Evolutionary conservation across 2,329 filamentous ascomycete species (phyloP), one percentile per base, ranked within the genome.

Genomic region (Claviceps africana): DNA sequence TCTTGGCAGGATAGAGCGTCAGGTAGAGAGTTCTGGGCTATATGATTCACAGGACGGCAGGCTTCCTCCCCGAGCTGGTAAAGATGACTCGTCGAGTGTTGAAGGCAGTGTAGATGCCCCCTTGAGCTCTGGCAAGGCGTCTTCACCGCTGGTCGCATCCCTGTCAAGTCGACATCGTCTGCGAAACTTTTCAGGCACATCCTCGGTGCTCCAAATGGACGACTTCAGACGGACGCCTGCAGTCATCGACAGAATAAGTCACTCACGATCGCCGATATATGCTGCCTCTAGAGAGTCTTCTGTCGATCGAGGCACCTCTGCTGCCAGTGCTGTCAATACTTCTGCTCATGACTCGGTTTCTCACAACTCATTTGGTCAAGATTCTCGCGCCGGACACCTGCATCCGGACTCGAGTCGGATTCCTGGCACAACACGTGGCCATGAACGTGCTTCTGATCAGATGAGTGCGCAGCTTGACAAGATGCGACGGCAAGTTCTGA

Each of bases 401-500:
- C 66, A 68, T 48, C 72, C 74, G 1, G 70, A 75, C 21, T 63
- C 70, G 51, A 65, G 72, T 58, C 67, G 73, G 48, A 81, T 81
- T 48, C 76, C 78, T 0, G 78, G 77, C 0, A 81, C 78, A 1
- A 76, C 74, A 15, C 69, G 70, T 10, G 76, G 75, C 52, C 61
- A 62, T 35, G 78, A 81, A 58, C 76, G 76, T 2, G 76, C 74
- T 5, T 75, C 77, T 2, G 79, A 80, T 54, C 71, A 73, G 48
- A 79, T 83, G 53, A 82, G 72, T 59, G 76, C 78, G 9, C 76
- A 78, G 51, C 69, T 85, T 7, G 80, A 81, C 48, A 83, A 86
- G 59, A 85, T 95, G 74, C 82, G 85, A 56, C 86, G 88, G 61
- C 89, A 91, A 62, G 83, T 98, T 8, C 71, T 97, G 46, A 95